Evolutionary conservation across 345 rosid genomes (phyloP), one percentile per base, ranked within the genome.

Genomic region (Corchorus capsularis): DNA sequence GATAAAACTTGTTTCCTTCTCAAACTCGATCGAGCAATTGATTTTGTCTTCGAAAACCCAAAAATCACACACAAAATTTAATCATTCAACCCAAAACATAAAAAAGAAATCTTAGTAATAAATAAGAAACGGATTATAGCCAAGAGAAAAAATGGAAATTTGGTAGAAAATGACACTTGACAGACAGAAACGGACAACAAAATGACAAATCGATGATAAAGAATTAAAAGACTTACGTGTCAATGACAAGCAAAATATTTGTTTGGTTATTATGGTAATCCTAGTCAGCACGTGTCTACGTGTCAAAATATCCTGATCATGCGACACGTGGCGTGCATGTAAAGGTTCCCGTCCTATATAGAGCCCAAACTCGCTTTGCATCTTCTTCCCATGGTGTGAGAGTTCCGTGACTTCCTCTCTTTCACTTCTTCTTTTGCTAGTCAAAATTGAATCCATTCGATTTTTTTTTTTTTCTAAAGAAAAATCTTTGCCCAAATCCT

Each of bases 301-400:
- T 79, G 82, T 62, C 60, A 52, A 0, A 0, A 39, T 53, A 74
- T 79, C 69, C 17, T 0, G 0, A 27, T 16, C 4, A 41, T 0
- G 6, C 1, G 76, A 69, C 79, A 75, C 75, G 72, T 75, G 82
- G 45, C 82, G 2, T 4, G 13, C 77, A 73, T 50, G 73, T 15
- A 72, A 35, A 45, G 54, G 11, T 32, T 4, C 11, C 27, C 65
- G 13, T 15, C 39, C 17, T 1, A 35, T 60, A 74, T 54, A 19
- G 32, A 0, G 8, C 65, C 66, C 32, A 27, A 27, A 11, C 16
- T n/a, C 14, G 16, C 13, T 1, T 1, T 0, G 2, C 41, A 1
- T 32, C 17, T 6, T 20, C 37, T 11, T 27, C 27, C 27, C 0
- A 27, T 0, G 9, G 37, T 1, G 7, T 27, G 22, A 34, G 22